A percentile compares a stretch with the other conserved stretches of the same genome.
Evolutionary conservation across 257 asterid species (phyloP).

Genomic region (Anisodus acutangulus): DNA sequence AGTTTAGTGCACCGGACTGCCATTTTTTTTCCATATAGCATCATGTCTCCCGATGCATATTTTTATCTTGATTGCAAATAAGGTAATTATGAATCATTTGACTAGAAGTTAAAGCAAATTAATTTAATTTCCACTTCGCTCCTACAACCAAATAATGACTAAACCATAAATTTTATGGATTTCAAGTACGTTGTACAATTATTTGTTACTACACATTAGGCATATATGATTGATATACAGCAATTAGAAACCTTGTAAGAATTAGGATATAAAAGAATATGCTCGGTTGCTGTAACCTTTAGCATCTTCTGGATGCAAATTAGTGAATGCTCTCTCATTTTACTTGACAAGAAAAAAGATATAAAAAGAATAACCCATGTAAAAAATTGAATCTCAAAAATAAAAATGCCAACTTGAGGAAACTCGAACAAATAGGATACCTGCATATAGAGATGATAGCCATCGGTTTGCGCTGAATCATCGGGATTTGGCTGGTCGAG

Average conservation of each 20-base stretch:
- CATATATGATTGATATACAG: neutral
- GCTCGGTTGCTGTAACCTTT: too few relatives aligned
- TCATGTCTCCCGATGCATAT: neutral
- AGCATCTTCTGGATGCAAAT: too few relatives aligned
- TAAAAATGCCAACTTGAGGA: neutral
- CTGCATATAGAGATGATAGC: conserved; percentile 31
- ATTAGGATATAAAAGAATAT: neutral
- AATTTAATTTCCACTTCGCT: neutral
- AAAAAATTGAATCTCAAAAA: neutral
- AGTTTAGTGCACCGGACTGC: too few relatives aligned
- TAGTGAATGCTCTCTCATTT: too few relatives aligned
- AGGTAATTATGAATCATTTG: neutral
- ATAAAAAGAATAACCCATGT: neutral
- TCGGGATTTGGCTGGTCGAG: conserved; percentile 47
- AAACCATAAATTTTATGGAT: neutral
- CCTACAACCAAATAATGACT: neutral
- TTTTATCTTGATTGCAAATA: neutral
- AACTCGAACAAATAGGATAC: conserved; percentile 1
- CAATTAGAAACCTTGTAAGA: neutral
- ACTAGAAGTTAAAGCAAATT: neutral
- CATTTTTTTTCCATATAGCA: neutral
- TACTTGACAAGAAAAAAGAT: too few relatives aligned
- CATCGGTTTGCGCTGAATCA: conserved; percentile 49
- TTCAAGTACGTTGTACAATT: neutral
- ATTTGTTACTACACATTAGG: neutral